Evolutionary conservation across 345 rosid species (phyloP), one percentile per base, ranked within the genome.

Genomic region (Moricandia arvensis): DNA sequence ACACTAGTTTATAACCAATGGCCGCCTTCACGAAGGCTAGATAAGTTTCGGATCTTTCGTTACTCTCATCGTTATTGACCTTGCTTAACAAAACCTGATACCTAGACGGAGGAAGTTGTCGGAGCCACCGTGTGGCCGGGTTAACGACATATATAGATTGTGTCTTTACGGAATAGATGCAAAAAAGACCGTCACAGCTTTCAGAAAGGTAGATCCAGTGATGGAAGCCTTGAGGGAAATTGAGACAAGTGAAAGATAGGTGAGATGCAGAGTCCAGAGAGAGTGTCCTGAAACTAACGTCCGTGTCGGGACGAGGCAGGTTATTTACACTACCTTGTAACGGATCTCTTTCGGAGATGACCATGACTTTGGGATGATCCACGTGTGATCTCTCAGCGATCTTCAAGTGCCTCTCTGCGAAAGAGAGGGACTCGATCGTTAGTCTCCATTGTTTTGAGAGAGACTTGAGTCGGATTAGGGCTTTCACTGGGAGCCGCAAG

Each of bases 401-500:
- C 31, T 53, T 68, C 33, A 24, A 61, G 34, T 69, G 79, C 53
- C 27, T 37, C 57, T 76, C 17, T 69, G 5, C 2, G 18, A 76
- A 76, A 31, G 2, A 9, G 27, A 0, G 1, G 38, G 69, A 43
- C 24, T 8, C 17, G 16, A 67, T 67, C 30, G 17, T 31, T n/a
- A 0, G 1, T 49, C 59, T 67, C 71, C 80, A 76, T 27, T 61
- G 64, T 53, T 62, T 75, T 13, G 73, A 45, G 30, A 75, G 58
- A 29, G 13, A 27, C 47, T 62, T 62, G 41, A 76, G n/a, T 38
- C 65, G 55, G 4, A 62, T 31, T 37, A 69, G 5, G 2, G 70
- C 0, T 62, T 69, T 69, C 4, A 76, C 10, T 0, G 74, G 75
- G 62, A 76, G 34, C 7, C 43, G 11, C 3, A 62, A 69, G 47